Evolutionary conservation across 805 yeast species (phyloP).

Genomic region (Yarrowia sp.): DNA sequence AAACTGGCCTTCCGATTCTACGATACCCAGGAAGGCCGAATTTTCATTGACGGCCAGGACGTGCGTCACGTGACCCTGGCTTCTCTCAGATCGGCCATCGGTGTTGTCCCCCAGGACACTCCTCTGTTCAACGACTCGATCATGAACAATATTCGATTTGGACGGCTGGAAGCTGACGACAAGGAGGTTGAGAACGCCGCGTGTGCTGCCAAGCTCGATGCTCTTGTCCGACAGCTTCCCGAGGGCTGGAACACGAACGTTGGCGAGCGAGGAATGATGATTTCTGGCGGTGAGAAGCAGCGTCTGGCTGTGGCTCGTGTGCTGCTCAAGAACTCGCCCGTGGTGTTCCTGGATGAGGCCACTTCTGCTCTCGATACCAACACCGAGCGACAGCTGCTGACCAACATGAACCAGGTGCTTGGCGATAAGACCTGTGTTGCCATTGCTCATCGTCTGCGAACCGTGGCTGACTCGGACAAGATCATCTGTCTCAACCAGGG

Average conservation of each 20-base stretch:
- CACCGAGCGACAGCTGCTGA: constrained; percentile 84
- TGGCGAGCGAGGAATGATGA: constrained; percentile 97
- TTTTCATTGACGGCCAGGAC: constrained; percentile 88
- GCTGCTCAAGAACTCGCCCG: constrained; percentile 82
- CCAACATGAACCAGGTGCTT: constrained; percentile 74
- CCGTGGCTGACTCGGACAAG: constrained; percentile 91
- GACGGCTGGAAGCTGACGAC: constrained; percentile 73
- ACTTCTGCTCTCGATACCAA: constrained; percentile 95
- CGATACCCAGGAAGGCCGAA: constrained; percentile 79
- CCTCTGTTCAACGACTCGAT: constrained; percentile 93
- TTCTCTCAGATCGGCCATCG: constrained; percentile 73
- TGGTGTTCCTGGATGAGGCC: constrained; percentile 96
- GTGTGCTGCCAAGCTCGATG: constrained; percentile 70
- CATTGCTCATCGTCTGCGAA: constrained; percentile 92
- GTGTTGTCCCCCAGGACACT: constrained; percentile 97
- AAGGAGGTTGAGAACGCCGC: constrained; percentile 73
- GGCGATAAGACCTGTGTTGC: constrained; percentile 76
- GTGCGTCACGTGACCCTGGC: constrained; percentile 76
- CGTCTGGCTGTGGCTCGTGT: constrained; percentile 91
- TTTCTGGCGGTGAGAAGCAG: constrained; percentile 99
- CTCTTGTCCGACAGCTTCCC: constrained; percentile 73
- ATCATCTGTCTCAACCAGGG: constrained; percentile 87
- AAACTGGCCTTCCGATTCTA: constrained; percentile 87
- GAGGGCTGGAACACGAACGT: constrained; percentile 86
- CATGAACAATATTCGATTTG: constrained; percentile 85